Conservation (phyloP, 2,329 filamentous ascomycete genomes). For the Trichophyton equinum region DNA sequence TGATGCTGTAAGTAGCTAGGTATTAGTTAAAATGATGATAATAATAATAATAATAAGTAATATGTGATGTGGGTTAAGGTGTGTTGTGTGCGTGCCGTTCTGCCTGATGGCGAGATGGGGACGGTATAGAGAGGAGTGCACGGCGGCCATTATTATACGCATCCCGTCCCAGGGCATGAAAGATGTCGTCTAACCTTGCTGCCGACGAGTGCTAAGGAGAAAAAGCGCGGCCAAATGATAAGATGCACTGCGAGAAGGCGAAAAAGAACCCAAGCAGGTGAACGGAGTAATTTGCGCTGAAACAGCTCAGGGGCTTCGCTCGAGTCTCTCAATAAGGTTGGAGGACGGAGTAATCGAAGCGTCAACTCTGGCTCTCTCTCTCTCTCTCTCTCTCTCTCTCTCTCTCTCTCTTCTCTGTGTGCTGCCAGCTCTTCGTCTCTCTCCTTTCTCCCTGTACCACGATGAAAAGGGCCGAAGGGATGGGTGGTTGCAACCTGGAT, state of each 20-base stretch:
- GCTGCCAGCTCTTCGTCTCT: not conserved
- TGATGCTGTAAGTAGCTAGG: too few relatives aligned
- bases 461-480: not conserved
- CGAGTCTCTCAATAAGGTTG: not conserved
- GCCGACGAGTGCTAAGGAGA: too few relatives aligned
- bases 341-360: not conserved
- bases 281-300: slow-evolving; percentile 1
- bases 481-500: not conserved
- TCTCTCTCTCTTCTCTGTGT: too few relatives aligned
- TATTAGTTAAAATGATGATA: not conserved
- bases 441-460: not conserved
- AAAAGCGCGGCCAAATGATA: too few relatives aligned
- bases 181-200: too few relatives aligned
- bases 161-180: too few relatives aligned
- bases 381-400: not conserved
- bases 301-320: slow-evolving; percentile 4
- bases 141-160: too few relatives aligned
- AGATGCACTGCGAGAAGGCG: too few relatives aligned
- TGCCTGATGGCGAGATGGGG: too few relatives aligned
- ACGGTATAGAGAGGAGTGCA: too few relatives aligned
- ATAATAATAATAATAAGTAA: not conserved
- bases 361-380: not conserved
- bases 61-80: not conserved
- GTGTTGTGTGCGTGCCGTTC: too few relatives aligned
- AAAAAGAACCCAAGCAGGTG: too few relatives aligned